Conservation (phyloP, 2,329 filamentous ascomycete genomes). For the Capronia americana region DNA sequence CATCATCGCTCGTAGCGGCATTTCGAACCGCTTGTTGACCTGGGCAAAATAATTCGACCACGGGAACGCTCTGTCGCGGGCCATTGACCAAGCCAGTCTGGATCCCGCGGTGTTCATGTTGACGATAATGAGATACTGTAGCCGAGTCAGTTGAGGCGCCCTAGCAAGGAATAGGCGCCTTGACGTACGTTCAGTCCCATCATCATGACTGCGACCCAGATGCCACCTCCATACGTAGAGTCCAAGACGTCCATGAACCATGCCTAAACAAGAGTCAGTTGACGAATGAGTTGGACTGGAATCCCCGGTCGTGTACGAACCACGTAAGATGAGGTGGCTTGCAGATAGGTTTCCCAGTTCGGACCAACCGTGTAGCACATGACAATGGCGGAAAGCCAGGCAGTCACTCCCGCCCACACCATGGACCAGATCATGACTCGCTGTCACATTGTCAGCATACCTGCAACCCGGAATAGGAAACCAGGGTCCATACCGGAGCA, state of each 20-base stretch:
- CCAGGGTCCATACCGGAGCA: conserved; percentile 19
- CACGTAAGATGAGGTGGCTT: conserved; percentile 35
- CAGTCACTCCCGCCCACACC: conserved; percentile 35
- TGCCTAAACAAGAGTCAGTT: conserved; percentile 44
- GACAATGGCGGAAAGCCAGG: conserved; percentile 35
- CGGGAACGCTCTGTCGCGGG: conserved; percentile 67
- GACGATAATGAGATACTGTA: conserved; percentile 35
- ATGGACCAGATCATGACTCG: conserved; percentile 36
- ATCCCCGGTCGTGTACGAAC: conserved; percentile 12
- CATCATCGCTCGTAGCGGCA: conserved; percentile 54
- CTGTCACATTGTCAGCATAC: conserved; percentile 47
- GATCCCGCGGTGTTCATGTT: conserved; percentile 36
- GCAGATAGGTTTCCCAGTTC: conserved; percentile 33
- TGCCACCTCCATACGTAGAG: conserved; percentile 45
- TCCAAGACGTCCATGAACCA: conserved; percentile 47
- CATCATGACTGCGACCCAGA: conserved; percentile 36
- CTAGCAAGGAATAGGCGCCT: background rate
- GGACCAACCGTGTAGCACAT: conserved; percentile 36
- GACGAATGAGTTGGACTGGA: background rate
- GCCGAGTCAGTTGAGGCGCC: background rate
- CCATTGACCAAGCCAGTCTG: conserved; percentile 41
- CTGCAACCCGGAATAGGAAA: conserved; percentile 45
- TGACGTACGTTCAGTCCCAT: conserved; percentile 35
- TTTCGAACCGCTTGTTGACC: conserved; percentile 62
- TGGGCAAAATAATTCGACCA: conserved; percentile 59